Evolutionary conservation across 2,329 filamentous ascomycete genomes (phyloP).

Genomic region (Phialemonium atrogriseum): DNA sequence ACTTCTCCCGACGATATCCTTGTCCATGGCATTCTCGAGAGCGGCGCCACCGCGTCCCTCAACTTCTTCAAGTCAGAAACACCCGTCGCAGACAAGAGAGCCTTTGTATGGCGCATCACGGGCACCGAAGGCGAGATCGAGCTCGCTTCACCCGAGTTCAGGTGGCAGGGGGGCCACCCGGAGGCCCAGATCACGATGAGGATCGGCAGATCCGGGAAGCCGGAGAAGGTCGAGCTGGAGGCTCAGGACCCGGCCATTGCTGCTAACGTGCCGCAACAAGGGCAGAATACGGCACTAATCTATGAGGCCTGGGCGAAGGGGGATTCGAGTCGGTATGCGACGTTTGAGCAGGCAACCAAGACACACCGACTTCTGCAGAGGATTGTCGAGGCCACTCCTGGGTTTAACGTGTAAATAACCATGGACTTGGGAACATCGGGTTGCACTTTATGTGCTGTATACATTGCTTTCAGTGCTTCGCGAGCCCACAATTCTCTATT

Average conservation of each 20-base stretch:
- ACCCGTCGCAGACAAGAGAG: constrained; percentile 14
- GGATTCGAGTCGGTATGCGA: constrained; percentile 3
- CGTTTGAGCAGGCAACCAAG: constrained; percentile 2
- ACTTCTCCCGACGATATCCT: constrained; percentile 25
- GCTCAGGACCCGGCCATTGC: background rate
- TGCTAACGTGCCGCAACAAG: too few relatives aligned
- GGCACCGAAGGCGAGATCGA: constrained; percentile 27
- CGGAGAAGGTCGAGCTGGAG: constrained; percentile 7
- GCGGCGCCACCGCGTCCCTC: constrained; percentile 21
- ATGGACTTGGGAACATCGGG: too few relatives aligned
- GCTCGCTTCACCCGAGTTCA: constrained; percentile 9
- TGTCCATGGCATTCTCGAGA: constrained; percentile 22
- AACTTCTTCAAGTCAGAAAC: constrained; percentile 13
- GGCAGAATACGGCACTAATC: background rate
- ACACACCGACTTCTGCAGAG: constrained; percentile 1
- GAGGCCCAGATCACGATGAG: constrained; percentile 12
- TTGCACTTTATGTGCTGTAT: too few relatives aligned
- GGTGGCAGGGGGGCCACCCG: constrained; percentile 11
- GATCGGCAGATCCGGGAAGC: constrained; percentile 7
- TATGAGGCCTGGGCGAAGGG: constrained; percentile 1
- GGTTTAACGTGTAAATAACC: too few relatives aligned
- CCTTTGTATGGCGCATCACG: constrained; percentile 24
- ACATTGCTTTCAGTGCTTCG: too few relatives aligned
- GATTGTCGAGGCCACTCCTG: background rate
- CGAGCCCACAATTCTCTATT: too few relatives aligned